These are phyloP conservation scores for Phellopilus nigrolimitatus DNA, from an alignment of 1,284 basidiomycete species.

Conservation along the genomic window DNA sequence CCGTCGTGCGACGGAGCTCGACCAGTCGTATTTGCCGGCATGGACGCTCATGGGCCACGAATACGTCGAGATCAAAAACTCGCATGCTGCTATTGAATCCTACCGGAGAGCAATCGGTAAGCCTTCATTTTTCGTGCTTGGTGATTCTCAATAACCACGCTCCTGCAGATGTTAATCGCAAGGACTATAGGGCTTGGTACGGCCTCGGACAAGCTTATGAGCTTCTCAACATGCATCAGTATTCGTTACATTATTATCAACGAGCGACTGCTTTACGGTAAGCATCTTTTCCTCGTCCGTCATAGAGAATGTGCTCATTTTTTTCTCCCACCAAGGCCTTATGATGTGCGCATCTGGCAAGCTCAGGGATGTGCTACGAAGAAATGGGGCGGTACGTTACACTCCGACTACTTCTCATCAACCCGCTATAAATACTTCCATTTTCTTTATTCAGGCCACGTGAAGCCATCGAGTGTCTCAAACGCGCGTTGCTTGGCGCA, in stretches of 20 bases:
- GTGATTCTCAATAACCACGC: neutral
- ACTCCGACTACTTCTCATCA: neutral
- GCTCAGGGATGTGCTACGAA: slow-evolving; percentile 94
- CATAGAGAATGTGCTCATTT: slow-evolving; percentile 17
- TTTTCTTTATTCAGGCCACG: slow-evolving; percentile 46
- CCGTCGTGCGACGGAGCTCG: slow-evolving; percentile 87
- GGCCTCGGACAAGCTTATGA: slow-evolving; percentile 98
- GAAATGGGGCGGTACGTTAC: slow-evolving; percentile 70
- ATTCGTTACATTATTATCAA: slow-evolving; percentile 96
- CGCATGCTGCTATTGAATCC: slow-evolving; percentile 96
- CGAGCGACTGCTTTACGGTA: slow-evolving; percentile 89
- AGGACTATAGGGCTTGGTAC: slow-evolving; percentile 98
- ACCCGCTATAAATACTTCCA: slow-evolving; percentile 7
- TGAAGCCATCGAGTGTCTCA: slow-evolving; percentile 87
- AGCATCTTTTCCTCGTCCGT: slow-evolving; percentile 23
- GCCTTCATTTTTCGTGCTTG: slow-evolving; percentile 27
- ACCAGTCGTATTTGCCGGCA: slow-evolving; percentile 90
- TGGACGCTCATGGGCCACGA: slow-evolving; percentile 99
- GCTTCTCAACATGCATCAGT: slow-evolving; percentile 92
- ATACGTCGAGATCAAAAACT: slow-evolving; percentile 98
- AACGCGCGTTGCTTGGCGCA: slow-evolving; percentile 82
- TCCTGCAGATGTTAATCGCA: slow-evolving; percentile 80
- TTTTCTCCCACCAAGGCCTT: slow-evolving; percentile 57
- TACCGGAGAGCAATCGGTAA: slow-evolving; percentile 92
- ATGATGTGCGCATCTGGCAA: slow-evolving; percentile 95